Base-by-base conservation (phyloP, 371 early-diverging fungal genomes). In the Chytridium lagenaria region DNA sequence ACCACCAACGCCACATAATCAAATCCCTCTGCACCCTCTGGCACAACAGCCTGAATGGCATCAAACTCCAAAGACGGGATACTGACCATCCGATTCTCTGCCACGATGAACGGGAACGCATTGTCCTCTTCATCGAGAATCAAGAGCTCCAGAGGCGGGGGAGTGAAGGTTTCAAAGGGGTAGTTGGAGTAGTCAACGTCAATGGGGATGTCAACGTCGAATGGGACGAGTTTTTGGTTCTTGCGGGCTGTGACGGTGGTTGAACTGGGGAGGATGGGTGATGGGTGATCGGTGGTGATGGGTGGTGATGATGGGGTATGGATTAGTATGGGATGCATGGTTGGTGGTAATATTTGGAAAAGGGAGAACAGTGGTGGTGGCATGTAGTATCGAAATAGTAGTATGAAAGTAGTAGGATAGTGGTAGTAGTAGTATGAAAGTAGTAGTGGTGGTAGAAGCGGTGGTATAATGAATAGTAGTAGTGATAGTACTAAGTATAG, bases 101-200 rank as follows among this genome's bases (percentile, higher is more conserved):
- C 30, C 5, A 23, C 57, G 57, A 55, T 55, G 23, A 55, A 55
- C 7, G 57, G 57, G 16, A 55, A 26, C 5, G 10, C 10, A 26
- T 55, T 26, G 26, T 7, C 57, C 26, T 19, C 26, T 7, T 30
- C 57, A 26, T 10, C 26, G 30, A 23, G 7, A 7, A 55, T 55
- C 26, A 26, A 55, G 23, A 30, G 10, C 15, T 26, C 22, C 5
- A 19, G 7, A 10, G 7, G 16, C 5, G 22, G 26, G 57, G 23
- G 26, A 26, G 57, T 7, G 30, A 26, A 55, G 22, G 57, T 55
- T 23, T 55, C 57, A 30, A 55, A 55, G 30, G 57, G 57, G 57
- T 55, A 55, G 7, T 16, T 26, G 57, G 57, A 55, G 26, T 26
- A 26, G 30, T 55, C 57, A 23, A 55, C 57, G 7, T 55, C 57